phyloP scores from a whole-genome alignment of 1,284 basidiomycete species.

The Fomitopsis palustris region DNA sequence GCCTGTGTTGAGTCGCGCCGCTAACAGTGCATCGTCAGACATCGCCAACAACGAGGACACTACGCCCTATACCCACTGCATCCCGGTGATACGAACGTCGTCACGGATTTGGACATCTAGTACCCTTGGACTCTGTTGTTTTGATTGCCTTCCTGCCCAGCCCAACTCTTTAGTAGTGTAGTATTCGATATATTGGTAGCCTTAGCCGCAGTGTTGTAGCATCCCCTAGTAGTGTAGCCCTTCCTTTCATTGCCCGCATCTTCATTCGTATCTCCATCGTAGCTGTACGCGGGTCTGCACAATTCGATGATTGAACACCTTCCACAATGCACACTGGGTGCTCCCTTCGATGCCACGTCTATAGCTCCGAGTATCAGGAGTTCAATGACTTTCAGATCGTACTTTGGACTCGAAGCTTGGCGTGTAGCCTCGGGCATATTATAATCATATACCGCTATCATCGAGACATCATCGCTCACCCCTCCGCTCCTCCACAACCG shows the following conservation, averaged over 20 bases:
- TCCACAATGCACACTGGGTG: too few species aligned
- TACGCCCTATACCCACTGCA: neutral
- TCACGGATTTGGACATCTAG: neutral
- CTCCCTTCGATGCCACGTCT: too few species aligned
- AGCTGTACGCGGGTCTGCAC: too few species aligned
- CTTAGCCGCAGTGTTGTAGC: neutral
- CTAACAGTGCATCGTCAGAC: neutral
- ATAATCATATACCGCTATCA: neutral
- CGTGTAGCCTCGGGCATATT: neutral
- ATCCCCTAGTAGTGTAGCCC: neutral
- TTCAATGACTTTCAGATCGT: neutral
- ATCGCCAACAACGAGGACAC: neutral
- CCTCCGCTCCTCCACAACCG: constrained; percentile 64
- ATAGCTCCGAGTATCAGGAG: too few species aligned
- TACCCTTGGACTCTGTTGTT: neutral
- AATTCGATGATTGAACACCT: too few species aligned
- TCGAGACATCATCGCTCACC: constrained; percentile 29
- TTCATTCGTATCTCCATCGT: too few species aligned
- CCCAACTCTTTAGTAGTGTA: neutral
- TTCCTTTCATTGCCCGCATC: neutral
- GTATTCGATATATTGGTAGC: neutral
- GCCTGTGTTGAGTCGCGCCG: neutral
- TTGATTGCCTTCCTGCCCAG: neutral
- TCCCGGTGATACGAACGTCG: neutral
- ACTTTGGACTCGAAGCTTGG: neutral